Evolutionary conservation across 805 yeast species (phyloP), one percentile per base, ranked within the genome.

Genomic region (Diddensiella santjacobensis): DNA sequence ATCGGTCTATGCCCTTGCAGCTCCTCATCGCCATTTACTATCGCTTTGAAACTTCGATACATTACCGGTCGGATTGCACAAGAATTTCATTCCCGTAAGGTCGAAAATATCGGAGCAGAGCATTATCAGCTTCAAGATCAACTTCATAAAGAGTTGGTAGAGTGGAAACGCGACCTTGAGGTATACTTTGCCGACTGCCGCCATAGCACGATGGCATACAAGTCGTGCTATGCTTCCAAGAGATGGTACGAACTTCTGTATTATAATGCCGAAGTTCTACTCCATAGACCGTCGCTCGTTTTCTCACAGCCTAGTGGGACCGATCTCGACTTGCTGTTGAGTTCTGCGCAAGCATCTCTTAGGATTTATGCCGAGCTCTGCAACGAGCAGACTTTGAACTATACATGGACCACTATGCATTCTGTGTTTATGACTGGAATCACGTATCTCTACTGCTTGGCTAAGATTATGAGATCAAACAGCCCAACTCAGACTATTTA

Each of bases 361-460:
- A 18, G 17, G n/a, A 19, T 37, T 8, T 44, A 44, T 33, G 15
- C 42, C 4, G 17, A 44, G 18, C 41, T 44, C 17, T 44, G 42
- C 13, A 22, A 38, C n/a, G 37, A 17, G 18, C n/a, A 44, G 18
- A 37, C 44, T 15, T 26, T 44, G 18, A 44, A 38, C 44, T 44
- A 44, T 19, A 23, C 47, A 10, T 44, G 44, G 47, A 31, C 37
- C 3, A 24, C 47, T 18, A 17, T 44, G 8, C 47, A 44, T 39
- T 36, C 47, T 11, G 47, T 44, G 18, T 44, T 44, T 22, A 37
- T 44, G 47, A 22, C 47, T 22, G 47, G 47, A 8, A 44, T 44
- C 22, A 44, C 33, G 33, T 44, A 17, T 23, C 36, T 44, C n/a
- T 44, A 44, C 17, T 18, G 43, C 31, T 8, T 26, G 8, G 31